Base-by-base conservation (phyloP, 345 rosid genomes). In the Alliaria petiolata region DNA sequence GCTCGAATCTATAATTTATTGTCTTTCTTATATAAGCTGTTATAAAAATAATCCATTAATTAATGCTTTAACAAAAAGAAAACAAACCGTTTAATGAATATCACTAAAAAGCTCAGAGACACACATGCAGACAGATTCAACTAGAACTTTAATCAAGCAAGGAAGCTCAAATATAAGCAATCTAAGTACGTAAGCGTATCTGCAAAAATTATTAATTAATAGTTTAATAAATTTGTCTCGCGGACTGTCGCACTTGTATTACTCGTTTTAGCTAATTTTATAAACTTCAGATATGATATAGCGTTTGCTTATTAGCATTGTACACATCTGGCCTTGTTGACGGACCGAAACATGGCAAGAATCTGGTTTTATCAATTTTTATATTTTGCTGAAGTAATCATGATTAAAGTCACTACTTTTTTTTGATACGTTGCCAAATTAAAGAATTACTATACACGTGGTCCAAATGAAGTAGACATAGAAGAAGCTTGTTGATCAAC, bases 271-370 rank as follows among this genome's bases (percentile, higher is more conserved):
- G n/a, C n/a, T n/a, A n/a, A n/a, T n/a, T n/a, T n/a, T n/a, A n/a
- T n/a, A n/a, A n/a, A n/a, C 50, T 47, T 47, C 13, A 16, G 3
- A 19, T 43, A 26, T 65, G 65, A 11, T 45, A 2, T 20, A 58
- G 19, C 65, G 38, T 66, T 53, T 58, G 31, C 46, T 58, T 31
- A 50, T 43, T 8, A 49, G 19, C 49, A 66, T 73, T 74, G 72
- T 59, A 54, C 72, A 74, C 59, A 59, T 50, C 6, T 66, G 60
- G 67, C 67, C 45, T 39, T 74, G 72, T 74, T 59, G 67, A 50
- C 46, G 55, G 67, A 66, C n/a, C 34, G 45, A 57, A 74, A 58
- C 53, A 74, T 49, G 50, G 30, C 35, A n/a, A 55, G 45, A 58
- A 67, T 66, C 72, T 66, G 39, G 39, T 39, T 57, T 56, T 19